phyloP scores from a whole-genome alignment of 2,329 filamentous ascomycete species.

The Clonostachys rhizophaga region DNA sequence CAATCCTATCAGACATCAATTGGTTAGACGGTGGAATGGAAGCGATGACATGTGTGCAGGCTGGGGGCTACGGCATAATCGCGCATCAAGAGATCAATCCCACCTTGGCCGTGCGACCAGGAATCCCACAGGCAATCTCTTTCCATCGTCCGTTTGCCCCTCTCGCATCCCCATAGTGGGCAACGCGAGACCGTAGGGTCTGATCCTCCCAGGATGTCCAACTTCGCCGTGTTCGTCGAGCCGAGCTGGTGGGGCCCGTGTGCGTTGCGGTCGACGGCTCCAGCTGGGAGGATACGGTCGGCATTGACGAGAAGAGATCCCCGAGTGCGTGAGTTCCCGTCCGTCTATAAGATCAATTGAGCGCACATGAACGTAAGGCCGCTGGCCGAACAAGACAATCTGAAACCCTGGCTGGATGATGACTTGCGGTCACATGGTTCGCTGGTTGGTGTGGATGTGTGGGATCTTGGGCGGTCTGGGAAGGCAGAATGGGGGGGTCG shows the following conservation, averaged over 20 bases:
- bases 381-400: no score
- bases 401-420: no score
- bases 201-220: conserved; percentile 17
- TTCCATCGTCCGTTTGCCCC: conserved; percentile 18
- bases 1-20: conserved; percentile 12
- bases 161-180: conserved; percentile 15
- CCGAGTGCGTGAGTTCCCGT: no score
- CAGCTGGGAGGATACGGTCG: no score
- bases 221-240: conserved; percentile 10
- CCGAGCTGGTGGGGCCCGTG: neutral
- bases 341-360: no score
- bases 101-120: conserved; percentile 18
- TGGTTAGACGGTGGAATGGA: neutral
- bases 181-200: conserved; percentile 15
- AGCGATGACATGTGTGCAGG: neutral
- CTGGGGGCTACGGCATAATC: neutral
- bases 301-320: no score
- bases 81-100: neutral
- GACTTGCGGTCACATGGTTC: no score
- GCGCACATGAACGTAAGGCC: no score
- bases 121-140: conserved; percentile 14
- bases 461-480: no score
- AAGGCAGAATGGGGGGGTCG: no score
- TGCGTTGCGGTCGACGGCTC: no score
- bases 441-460: no score